phyloP scores from a whole-genome alignment of 2,329 filamentous ascomycete species.

The Mycosphaerelloides madeirae region DNA sequence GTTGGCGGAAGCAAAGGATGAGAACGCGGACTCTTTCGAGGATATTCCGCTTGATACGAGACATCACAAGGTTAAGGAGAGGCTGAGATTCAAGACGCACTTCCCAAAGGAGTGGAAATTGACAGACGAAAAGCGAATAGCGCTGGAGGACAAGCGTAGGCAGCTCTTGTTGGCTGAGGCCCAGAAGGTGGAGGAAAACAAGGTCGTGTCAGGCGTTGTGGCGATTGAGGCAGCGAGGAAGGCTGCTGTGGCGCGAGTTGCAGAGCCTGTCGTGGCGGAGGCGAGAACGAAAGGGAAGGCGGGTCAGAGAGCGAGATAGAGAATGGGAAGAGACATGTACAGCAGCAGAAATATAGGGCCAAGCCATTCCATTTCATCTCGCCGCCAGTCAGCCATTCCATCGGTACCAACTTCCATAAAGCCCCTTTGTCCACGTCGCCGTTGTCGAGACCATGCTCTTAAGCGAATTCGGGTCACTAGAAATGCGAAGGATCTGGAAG shows the following conservation, averaged over 20 bases:
- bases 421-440: no score
- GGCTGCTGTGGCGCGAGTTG: constrained; percentile 20
- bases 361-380: no score
- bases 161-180: constrained; percentile 52
- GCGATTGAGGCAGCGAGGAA: constrained; percentile 28
- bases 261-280: constrained; percentile 30
- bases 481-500: no score
- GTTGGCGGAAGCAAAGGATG: constrained; percentile 68
- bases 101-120: constrained; percentile 84
- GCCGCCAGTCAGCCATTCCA: no score
- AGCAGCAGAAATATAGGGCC: background rate
- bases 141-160: constrained; percentile 60
- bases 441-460: no score
- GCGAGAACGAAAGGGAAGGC: constrained; percentile 31
- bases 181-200: constrained; percentile 49
- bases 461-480: no score
- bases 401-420: no score
- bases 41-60: constrained; percentile 87
- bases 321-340: background rate
- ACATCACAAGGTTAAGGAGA: constrained; percentile 66
- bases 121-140: constrained; percentile 61
- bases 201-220: constrained; percentile 23
- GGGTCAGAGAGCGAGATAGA: constrained; percentile 20
- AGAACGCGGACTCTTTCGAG: constrained; percentile 69
- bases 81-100: constrained; percentile 47